These are phyloP conservation scores for Cantharellus anzutake DNA, from an alignment of 768 basidiomycete genomes.

Conservation along the genomic window DNA sequence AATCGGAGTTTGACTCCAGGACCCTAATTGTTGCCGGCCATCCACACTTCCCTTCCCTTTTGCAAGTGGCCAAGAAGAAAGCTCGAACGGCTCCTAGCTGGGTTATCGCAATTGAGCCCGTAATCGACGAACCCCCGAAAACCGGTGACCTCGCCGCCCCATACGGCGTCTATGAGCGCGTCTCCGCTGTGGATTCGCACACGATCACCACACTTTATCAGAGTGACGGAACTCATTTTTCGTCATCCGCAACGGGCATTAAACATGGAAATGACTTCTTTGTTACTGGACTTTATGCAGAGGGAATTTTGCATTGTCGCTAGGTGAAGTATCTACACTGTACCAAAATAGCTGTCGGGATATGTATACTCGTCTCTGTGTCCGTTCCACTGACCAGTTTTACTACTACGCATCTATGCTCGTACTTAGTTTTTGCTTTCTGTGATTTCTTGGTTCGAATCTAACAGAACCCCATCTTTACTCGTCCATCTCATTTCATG, in stretches of 20 bases:
- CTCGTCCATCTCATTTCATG: no score
- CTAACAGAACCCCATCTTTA: no score
- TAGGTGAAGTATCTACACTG: no score
- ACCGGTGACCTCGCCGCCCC: constrained; percentile 24
- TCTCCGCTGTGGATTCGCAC: constrained; percentile 20
- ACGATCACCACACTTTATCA: constrained; percentile 49
- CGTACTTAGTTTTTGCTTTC: no score
- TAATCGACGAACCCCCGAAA: constrained; percentile 1
- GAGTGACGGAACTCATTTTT: constrained; percentile 31
- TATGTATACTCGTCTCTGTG: no score
- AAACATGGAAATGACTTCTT: constrained; percentile 1
- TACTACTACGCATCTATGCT: no score
- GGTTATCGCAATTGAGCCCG: constrained; percentile 29
- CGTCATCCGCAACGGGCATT: constrained; percentile 1
- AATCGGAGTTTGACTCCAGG: constrained; percentile 13
- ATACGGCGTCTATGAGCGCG: constrained; percentile 26
- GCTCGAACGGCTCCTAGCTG: constrained; percentile 32
- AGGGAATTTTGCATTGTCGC: constrained; percentile 10
- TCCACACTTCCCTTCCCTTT: constrained; percentile 38
- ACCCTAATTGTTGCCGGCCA: constrained; percentile 42
- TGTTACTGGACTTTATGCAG: constrained; percentile 8
- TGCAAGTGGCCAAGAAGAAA: constrained; percentile 26
- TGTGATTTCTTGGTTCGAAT: no score
- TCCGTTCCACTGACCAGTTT: no score
- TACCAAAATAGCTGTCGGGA: neutral